phyloP scores from a whole-genome alignment of 2,329 filamentous ascomycete species.

The Monosporascus sp. region DNA sequence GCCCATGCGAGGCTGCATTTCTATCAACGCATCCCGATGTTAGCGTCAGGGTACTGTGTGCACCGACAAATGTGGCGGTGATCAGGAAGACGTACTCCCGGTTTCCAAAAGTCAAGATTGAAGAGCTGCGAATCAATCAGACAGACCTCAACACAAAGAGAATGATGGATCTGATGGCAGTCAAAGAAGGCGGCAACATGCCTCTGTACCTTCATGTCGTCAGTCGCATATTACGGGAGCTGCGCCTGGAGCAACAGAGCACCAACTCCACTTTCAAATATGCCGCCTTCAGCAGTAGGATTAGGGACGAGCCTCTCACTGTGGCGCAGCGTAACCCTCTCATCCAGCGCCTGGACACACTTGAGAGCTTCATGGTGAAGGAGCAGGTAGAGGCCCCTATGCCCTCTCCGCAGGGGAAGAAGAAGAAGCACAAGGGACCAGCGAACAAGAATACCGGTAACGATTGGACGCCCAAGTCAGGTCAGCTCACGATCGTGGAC shows the following conservation, averaged over 20 bases:
- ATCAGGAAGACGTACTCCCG: slow-evolving; percentile 36
- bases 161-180: slow-evolving; percentile 57
- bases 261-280: slow-evolving; percentile 42
- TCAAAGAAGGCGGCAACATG: slow-evolving; percentile 33
- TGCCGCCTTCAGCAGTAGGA: slow-evolving; percentile 34
- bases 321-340: slow-evolving; percentile 49
- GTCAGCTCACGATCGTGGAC: slow-evolving; percentile 62
- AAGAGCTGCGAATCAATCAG: slow-evolving; percentile 46
- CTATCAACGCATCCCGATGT: slow-evolving; percentile 39
- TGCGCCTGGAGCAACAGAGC: slow-evolving; percentile 42
- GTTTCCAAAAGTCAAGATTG: slow-evolving; percentile 40
- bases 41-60: slow-evolving; percentile 47
- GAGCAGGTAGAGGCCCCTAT: background rate
- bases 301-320: slow-evolving; percentile 35
- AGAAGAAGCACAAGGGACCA: background rate
- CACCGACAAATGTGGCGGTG: slow-evolving; percentile 44
- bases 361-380: slow-evolving; percentile 57
- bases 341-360: slow-evolving; percentile 51
- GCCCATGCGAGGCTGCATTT: slow-evolving; percentile 56
- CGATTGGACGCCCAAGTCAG: slow-evolving; percentile 31
- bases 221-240: slow-evolving; percentile 49
- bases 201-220: slow-evolving; percentile 57
- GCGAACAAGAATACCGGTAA: slow-evolving; percentile 12
- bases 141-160: slow-evolving; percentile 49
- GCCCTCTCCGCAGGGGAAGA: background rate